A percentile compares a stretch with the other conserved stretches of the same genome.
Evolutionary conservation across 1,284 basidiomycete species (phyloP).

Genomic region (Ustilago shanxiensis): DNA sequence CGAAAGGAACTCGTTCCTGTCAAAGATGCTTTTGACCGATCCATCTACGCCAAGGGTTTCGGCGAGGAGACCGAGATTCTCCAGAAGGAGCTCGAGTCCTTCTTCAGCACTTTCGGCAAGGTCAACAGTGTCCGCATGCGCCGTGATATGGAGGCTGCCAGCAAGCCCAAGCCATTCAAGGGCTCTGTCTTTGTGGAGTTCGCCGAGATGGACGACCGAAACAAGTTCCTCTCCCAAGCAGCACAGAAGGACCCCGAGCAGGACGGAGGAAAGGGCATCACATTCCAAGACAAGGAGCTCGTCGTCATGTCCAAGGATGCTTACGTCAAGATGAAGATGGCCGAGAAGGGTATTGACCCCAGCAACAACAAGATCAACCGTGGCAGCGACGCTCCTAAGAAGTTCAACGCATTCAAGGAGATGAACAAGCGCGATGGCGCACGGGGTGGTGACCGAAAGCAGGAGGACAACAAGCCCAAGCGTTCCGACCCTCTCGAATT

Average conservation of each 20-base stretch:
- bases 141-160: constrained; percentile 72
- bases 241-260: constrained; percentile 51
- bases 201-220: constrained; percentile 78
- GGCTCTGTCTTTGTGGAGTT: constrained; percentile 95
- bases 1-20: constrained; percentile 72
- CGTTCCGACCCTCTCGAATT: constrained; percentile 70
- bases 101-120: constrained; percentile 84
- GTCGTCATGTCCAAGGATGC: constrained; percentile 81
- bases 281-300: constrained; percentile 74
- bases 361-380: constrained; percentile 76
- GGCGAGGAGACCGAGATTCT: constrained; percentile 79
- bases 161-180: constrained; percentile 84
- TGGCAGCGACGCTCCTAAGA: constrained; percentile 71
- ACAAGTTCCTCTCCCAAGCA: constrained; percentile 84
- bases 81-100: constrained; percentile 84
- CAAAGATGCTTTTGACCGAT: constrained; percentile 67
- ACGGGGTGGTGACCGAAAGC: constrained; percentile 70
- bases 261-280: constrained; percentile 60
- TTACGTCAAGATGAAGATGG: constrained; percentile 97
- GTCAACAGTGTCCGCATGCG: constrained; percentile 90
- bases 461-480: constrained; percentile 58
- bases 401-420: constrained; percentile 90
- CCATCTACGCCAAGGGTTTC: constrained; percentile 81
- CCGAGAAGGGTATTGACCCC: constrained; percentile 85
- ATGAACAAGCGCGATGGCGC: constrained; percentile 73